phyloP scores from a whole-genome alignment of 257 asterid genomes.

The Jacaranda copaia region DNA sequence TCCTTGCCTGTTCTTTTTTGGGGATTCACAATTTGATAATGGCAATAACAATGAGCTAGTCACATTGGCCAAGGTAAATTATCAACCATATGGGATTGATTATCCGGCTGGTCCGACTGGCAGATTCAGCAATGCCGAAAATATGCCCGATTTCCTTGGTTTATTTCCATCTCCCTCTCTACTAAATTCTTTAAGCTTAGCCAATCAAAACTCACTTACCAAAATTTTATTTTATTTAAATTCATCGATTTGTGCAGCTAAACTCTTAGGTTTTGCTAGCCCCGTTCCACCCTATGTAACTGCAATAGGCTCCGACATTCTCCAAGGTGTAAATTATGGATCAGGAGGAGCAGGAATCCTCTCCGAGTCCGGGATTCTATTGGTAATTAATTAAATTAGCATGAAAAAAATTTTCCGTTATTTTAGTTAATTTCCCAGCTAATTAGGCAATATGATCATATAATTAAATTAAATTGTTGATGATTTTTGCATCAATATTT shows the following conservation, averaged over 20 bases:
- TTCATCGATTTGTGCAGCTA: slow-evolving; percentile 40
- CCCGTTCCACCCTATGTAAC: slow-evolving; percentile 54
- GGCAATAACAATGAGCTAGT: slow-evolving; percentile 61
- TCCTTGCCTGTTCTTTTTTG: slow-evolving; percentile 55
- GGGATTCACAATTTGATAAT: slow-evolving; percentile 62
- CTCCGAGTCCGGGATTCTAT: slow-evolving; percentile 39
- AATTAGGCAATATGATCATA: no score
- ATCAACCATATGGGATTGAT: slow-evolving; percentile 69
- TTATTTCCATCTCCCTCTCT: background rate
- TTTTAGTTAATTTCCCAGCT: no score
- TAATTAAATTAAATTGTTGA: background rate
- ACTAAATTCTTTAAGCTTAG: no score
- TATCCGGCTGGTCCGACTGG: slow-evolving; percentile 58
- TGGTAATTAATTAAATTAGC: slow-evolving; percentile 34
- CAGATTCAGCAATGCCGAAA: slow-evolving; percentile 55
- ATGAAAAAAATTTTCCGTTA: no score
- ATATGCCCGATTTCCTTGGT: slow-evolving; percentile 54
- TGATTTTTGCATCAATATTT: background rate
- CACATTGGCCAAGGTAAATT: slow-evolving; percentile 55
- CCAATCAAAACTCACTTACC: no score
- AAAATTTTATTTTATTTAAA: background rate
- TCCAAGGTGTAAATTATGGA: slow-evolving; percentile 69
- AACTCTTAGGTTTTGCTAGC: slow-evolving; percentile 45
- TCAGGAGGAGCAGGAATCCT: slow-evolving; percentile 75
- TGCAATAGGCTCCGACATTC: slow-evolving; percentile 35